Evolutionary conservation across 768 basidiomycete genomes (phyloP).

Genomic region (Phaffia tasmanica): DNA sequence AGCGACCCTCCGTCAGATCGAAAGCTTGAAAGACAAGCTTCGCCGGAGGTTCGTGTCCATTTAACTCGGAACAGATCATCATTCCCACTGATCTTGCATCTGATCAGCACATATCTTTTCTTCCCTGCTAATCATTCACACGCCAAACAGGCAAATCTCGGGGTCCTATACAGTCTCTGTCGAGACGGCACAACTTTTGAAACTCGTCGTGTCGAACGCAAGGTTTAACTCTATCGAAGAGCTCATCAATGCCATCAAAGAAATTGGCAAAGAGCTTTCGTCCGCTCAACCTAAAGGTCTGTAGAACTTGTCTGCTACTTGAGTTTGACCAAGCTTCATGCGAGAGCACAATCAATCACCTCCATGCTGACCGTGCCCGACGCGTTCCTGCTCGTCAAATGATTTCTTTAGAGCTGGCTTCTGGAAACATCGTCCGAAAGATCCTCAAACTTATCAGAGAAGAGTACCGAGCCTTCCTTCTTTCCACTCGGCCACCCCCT

Average conservation of each 20-base stretch:
- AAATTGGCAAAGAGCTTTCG: constrained; percentile 65
- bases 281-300: constrained; percentile 92
- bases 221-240: constrained; percentile 79
- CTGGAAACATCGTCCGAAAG: constrained; percentile 87
- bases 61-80: neutral
- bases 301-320: constrained; percentile 7
- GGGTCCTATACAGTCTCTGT: constrained; percentile 55
- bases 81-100: constrained; percentile 16
- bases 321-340: constrained; percentile 11
- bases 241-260: constrained; percentile 63
- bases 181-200: constrained; percentile 75
- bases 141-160: constrained; percentile 62
- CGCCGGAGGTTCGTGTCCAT: constrained; percentile 29
- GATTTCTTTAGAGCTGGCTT: constrained; percentile 62
- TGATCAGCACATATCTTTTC: constrained; percentile 6
- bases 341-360: constrained; percentile 16
- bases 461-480: constrained; percentile 62
- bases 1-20: constrained; percentile 29
- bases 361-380: constrained; percentile 14
- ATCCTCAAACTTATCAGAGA: constrained; percentile 88
- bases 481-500: constrained; percentile 2
- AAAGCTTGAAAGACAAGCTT: constrained; percentile 31
- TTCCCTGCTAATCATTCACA: neutral
- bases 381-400: neutral
- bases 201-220: constrained; percentile 78